These are phyloP conservation scores for Aurifilum marmelostoma DNA, from an alignment of 2,329 filamentous ascomycete species.

Conservation along the genomic window DNA sequence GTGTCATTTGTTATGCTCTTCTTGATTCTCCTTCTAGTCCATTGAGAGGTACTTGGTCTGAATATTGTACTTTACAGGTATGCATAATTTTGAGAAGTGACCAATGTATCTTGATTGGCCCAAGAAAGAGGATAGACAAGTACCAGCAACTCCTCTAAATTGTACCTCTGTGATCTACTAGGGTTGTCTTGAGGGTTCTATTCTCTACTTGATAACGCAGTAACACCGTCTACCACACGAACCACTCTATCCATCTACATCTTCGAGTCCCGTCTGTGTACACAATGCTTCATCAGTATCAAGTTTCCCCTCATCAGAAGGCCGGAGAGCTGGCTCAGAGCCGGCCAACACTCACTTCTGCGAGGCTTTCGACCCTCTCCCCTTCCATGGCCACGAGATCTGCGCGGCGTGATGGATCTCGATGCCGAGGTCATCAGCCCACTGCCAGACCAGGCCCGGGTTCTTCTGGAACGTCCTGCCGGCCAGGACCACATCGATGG, in stretches of 20 bases:
- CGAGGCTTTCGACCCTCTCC: constrained; percentile 31
- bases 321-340: not conserved
- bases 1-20: not conserved
- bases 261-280: not conserved
- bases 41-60: not conserved
- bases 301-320: not conserved
- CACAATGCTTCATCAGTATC: not conserved
- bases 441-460: constrained; percentile 58
- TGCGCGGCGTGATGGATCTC: constrained; percentile 54
- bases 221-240: not conserved
- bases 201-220: not conserved
- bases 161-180: not conserved
- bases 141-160: too few relatives aligned
- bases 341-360: constrained; percentile 19
- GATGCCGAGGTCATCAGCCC: constrained; percentile 56
- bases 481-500: constrained; percentile 53
- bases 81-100: too few relatives aligned
- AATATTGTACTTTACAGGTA: not conserved
- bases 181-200: not conserved
- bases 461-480: constrained; percentile 63
- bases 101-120: too few relatives aligned
- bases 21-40: too few relatives aligned
- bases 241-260: not conserved
- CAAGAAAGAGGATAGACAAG: too few relatives aligned
- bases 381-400: constrained; percentile 59